These are phyloP conservation scores for Vigna mungo DNA, from an alignment of 306 rosid species.

Conservation along the genomic window DNA sequence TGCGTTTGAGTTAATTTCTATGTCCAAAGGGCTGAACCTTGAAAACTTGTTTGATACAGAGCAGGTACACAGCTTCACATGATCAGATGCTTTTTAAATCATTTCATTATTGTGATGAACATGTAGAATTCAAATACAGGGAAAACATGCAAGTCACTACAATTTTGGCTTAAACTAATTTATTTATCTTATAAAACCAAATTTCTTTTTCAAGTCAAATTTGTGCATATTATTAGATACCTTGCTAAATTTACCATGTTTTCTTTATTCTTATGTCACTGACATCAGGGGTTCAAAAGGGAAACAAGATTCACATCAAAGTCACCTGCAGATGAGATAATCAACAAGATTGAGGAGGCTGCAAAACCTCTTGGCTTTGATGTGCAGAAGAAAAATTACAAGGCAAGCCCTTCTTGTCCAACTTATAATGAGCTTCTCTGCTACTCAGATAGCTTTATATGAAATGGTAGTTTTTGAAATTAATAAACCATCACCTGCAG, in stretches of 20 bases:
- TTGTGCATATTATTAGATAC: neutral
- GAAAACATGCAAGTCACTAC: conserved; percentile 2
- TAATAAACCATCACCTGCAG: conserved; percentile 50
- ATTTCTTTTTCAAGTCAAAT: neutral
- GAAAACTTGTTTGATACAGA: conserved; percentile 87
- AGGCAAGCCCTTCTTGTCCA: conserved; percentile 59
- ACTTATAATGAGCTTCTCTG: neutral
- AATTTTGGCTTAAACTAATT: neutral
- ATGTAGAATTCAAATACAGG: conserved; percentile 25
- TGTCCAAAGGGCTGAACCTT: conserved; percentile 97
- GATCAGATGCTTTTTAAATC: conserved; percentile 26
- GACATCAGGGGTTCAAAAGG: conserved; percentile 79
- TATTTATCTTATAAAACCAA: neutral
- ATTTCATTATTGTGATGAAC: conserved; percentile 15
- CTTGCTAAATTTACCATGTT: neutral
- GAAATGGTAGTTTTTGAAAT: conserved; percentile 20
- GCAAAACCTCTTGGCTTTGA: conserved; percentile 99
- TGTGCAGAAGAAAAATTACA: conserved; percentile 94
- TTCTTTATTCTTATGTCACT: conserved; percentile 19
- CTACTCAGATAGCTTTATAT: neutral
- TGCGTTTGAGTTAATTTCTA: conserved; percentile 93
- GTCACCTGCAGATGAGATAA: conserved; percentile 87
- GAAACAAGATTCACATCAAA: conserved; percentile 97
- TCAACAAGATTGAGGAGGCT: conserved; percentile 93
- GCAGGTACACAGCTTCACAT: conserved; percentile 64